Evolutionary conservation across 2,329 filamentous ascomycete species (phyloP), one percentile per base, ranked within the genome.

Genomic region (Cryphonectria japonica): DNA sequence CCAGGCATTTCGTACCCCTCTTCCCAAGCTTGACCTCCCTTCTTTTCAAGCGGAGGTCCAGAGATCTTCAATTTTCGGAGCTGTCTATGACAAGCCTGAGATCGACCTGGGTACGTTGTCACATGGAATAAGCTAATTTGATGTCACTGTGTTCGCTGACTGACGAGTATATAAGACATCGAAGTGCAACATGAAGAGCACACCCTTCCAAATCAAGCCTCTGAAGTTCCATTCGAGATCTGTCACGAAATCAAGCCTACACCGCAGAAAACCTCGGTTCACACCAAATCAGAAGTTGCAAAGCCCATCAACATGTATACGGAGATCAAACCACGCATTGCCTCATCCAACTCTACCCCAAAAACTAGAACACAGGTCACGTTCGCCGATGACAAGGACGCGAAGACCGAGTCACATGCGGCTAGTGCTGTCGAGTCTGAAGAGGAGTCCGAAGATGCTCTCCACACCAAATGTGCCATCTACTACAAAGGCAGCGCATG

Each of bases 401-500:
- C 29, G 29, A 65, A 26, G 29, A 37, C 6, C 11, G 19, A 34
- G 26, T 34, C 26, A 41, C 26, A 11, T 7, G 29, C 9, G 26
- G 34, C n/a, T 14, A 52, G 26, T 65, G n/a, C 16, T 26, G 8
- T 13, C 43, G 29, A 52, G 29, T 14, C 37, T 22, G 66, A 61
- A 7, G 5, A 14, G 29, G 29, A 37, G 16, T 16, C 57, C 59
- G 26, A 39, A 6, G 32, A 68, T 0, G 22, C 32, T 37, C 34
- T 43, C n/a, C 57, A 43, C 43, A 52, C 39, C 9, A 29, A 67
- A 46, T 72, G 69, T 19, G 69, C 66, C 8, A 46, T 72, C 16
- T 63, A 71, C 52, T 72, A 71, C 32, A 67, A 67, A 26, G 46
- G 64, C 46, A 61, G 41, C 32, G 62, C 71, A 8, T 72, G 66